phyloP scores from a whole-genome alignment of 176 grass and related monocot species.

The Lolium perenne region DNA sequence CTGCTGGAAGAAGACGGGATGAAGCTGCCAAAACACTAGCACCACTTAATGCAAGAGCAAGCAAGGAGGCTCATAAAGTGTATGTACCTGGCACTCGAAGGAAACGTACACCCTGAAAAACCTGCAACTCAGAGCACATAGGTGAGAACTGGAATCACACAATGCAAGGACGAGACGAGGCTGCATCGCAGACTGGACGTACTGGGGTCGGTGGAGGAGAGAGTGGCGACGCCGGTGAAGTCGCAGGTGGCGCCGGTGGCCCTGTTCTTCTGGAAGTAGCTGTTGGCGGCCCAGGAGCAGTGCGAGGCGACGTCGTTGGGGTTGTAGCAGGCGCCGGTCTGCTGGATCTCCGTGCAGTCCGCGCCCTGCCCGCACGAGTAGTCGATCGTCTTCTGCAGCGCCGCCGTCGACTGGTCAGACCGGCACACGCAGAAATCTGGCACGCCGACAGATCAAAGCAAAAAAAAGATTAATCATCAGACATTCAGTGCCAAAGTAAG shows the following conservation, averaged over 20 bases:
- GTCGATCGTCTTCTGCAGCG: constrained; percentile 83
- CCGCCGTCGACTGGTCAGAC: constrained; percentile 55
- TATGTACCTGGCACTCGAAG: constrained; percentile 70
- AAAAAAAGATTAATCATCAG: no score
- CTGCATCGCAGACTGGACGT: not conserved
- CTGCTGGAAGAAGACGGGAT: not conserved
- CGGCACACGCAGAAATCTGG: constrained; percentile 93
- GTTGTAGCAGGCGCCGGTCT: constrained; percentile 70
- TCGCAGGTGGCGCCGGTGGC: constrained; percentile 67
- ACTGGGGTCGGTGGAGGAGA: constrained; percentile 87
- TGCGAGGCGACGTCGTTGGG: constrained; percentile 68
- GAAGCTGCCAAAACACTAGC: not conserved
- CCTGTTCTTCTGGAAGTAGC: constrained; percentile 84
- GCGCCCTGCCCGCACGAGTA: constrained; percentile 87
- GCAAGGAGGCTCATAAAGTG: not conserved
- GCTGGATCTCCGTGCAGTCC: constrained; percentile 60
- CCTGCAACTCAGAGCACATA: constrained; percentile 42
- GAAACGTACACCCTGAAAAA: constrained; percentile 68
- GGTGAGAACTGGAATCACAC: not conserved
- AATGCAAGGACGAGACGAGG: not conserved
- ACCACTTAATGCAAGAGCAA: not conserved
- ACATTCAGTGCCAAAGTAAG: not conserved
- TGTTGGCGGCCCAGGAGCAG: constrained; percentile 92
- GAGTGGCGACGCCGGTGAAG: constrained; percentile 65
- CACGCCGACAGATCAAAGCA: not conserved